These are phyloP conservation scores for Plasmodium berghei DNA, from an alignment of 169 alveolate genomes.

Conservation along the genomic window DNA sequence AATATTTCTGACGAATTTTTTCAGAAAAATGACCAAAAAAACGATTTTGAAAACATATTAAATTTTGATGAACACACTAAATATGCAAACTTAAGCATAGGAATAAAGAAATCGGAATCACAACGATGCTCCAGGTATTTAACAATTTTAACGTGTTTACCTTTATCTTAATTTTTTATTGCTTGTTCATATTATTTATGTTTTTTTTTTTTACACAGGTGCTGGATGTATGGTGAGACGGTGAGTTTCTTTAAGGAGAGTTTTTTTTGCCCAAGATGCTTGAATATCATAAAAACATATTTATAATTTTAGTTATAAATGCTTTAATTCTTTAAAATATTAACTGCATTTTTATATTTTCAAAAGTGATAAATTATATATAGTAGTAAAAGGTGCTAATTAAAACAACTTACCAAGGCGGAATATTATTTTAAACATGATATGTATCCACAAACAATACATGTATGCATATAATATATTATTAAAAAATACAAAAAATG, in stretches of 20 bases:
- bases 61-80: constrained; percentile 9
- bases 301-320: not conserved
- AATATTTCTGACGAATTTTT: constrained; percentile 21
- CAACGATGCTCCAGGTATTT: constrained; percentile 41
- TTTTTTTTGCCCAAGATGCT: constrained; percentile 61
- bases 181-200: not conserved
- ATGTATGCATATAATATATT: not conserved
- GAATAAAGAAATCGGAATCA: constrained; percentile 25
- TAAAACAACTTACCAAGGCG: constrained; percentile 1
- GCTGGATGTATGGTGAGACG: constrained; percentile 71
- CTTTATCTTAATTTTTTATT: constrained; percentile 6
- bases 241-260: constrained; percentile 47
- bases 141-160: not conserved
- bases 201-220: constrained; percentile 28
- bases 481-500: not conserved
- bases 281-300: constrained; percentile 23
- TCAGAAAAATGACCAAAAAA: constrained; percentile 1
- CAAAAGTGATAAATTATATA: not conserved
- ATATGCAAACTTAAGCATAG: constrained; percentile 34
- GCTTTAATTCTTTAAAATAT: not conserved
- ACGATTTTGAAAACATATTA: constrained; percentile 8
- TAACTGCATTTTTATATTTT: not conserved
- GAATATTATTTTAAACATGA: not conserved
- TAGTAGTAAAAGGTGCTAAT: not conserved
- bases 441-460: not conserved